phyloP scores from a whole-genome alignment of 2,329 filamentous ascomycete genomes.

The Colletotrichum viniferum region DNA sequence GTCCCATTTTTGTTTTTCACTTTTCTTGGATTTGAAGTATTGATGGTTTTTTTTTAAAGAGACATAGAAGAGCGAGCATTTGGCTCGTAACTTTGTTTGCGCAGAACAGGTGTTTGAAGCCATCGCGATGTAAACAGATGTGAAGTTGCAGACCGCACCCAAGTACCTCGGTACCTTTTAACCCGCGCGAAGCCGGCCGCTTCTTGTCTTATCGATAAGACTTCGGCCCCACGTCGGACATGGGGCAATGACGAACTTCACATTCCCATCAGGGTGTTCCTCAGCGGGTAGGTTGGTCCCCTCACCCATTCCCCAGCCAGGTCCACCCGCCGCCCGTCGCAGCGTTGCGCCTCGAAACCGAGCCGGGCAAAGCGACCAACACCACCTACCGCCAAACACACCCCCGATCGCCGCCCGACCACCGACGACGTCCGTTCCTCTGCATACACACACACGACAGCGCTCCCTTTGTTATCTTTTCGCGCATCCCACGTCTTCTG shows the following conservation, averaged over 20 bases:
- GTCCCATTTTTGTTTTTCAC: neutral
- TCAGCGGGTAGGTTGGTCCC: neutral
- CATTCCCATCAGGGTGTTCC: neutral
- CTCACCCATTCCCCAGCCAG: neutral
- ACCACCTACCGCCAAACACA: neutral
- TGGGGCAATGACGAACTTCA: constrained; percentile 4
- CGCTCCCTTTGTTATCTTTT: neutral
- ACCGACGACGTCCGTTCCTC: neutral
- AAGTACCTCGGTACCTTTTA: neutral
- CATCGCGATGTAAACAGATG: neutral
- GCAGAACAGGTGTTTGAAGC: neutral
- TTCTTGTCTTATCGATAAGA: neutral
- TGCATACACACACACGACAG: neutral
- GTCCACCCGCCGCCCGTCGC: neutral
- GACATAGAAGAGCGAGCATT: neutral
- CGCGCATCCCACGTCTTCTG: neutral
- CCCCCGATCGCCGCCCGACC: neutral
- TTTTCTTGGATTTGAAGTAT: neutral
- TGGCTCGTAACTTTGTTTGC: neutral
- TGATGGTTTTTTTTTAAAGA: neutral
- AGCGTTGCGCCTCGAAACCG: constrained; percentile 17
- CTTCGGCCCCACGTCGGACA: neutral
- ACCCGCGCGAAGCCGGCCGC: neutral
- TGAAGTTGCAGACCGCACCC: neutral
- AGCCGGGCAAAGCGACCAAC: constrained; percentile 11